Base-by-base conservation (phyloP, 805 yeast genomes). In the Ogataea paraovalis region DNA sequence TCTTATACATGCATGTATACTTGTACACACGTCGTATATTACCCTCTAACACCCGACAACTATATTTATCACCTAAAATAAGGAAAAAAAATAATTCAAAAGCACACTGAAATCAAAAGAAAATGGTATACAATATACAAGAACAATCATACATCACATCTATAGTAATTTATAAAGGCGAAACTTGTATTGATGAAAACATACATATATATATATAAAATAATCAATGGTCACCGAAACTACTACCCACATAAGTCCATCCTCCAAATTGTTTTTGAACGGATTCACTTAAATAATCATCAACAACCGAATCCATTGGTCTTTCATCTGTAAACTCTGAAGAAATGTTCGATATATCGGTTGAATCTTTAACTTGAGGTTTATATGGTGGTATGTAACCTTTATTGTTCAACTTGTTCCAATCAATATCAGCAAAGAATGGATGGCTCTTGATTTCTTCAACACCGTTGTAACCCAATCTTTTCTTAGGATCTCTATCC, bases 251-350 rank as follows among this genome's bases (percentile, higher is more conserved):
- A 67, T 91, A 92, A 2, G 98, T 92, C 99, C 99, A 94, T 6
- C 99, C 98, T 41, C 97, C 98, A 73, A 94, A 94, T 69, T 94
- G 98, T 64, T 86, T 82, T 68, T 94, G 99, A n/a, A 94, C 97
- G 58, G 91, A 81, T 58, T 90, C 98, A 60, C 95, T 87, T 52
- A 94, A 75, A 56, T 79, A 88, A 61, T 88, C 96, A 64, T 91
- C 96, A 16, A 91, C 97, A 12, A 94, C 97, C 52, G 96, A 87
- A 65, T 94, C 99, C 56, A 88, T 84, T 3, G 99, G 98, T 57
- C 84, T 82, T 61, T 94, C 98, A 60, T 75, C 84, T 4, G 99
- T 94, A 63, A 94, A 94, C 61, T 87, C 96, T 53, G 82, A 79
- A 64, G 92, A 97, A 60, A 94, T 94, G 66, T 94, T 94, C 19